phyloP scores from a whole-genome alignment of 139 green algal genomes.

The Coccomyxa sp. region DNA sequence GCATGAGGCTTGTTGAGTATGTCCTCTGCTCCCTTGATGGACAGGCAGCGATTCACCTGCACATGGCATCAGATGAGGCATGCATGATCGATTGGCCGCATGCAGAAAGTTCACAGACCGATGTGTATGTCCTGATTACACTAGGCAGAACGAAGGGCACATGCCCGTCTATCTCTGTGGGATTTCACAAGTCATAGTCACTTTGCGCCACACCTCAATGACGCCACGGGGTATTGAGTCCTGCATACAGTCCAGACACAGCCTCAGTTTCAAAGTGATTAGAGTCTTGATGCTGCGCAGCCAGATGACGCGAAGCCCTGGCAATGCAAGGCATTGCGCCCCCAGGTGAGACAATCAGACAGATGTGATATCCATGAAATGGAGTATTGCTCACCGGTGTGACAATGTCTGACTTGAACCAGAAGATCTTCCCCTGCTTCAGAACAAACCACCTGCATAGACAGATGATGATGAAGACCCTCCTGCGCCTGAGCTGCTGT shows the following conservation, averaged over 20 bases:
- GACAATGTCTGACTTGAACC: constrained; percentile 93
- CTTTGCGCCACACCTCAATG: constrained; percentile 80
- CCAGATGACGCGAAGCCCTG: neutral
- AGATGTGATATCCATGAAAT: neutral
- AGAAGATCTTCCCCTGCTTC: constrained; percentile 98
- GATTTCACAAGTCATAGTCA: no score
- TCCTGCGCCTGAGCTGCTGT: neutral
- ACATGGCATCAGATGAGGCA: no score
- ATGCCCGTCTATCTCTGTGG: no score
- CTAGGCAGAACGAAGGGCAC: no score
- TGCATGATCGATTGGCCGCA: no score
- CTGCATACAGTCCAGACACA: no score
- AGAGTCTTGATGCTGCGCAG: no score
- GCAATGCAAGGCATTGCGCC: neutral
- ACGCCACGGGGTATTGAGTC: constrained; percentile 84
- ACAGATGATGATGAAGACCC: neutral
- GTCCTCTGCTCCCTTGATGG: constrained; percentile 97
- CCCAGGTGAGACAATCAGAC: neutral
- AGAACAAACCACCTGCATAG: constrained; percentile 91
- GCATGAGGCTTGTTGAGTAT: constrained; percentile 89
- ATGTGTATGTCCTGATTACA: no score
- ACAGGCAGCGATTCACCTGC: constrained; percentile 88
- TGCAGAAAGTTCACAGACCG: no score
- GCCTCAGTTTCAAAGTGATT: no score
- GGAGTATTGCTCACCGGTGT: constrained; percentile 46